phyloP scores from a whole-genome alignment of 306 rosid species.

The Canavalia ensiformis region DNA sequence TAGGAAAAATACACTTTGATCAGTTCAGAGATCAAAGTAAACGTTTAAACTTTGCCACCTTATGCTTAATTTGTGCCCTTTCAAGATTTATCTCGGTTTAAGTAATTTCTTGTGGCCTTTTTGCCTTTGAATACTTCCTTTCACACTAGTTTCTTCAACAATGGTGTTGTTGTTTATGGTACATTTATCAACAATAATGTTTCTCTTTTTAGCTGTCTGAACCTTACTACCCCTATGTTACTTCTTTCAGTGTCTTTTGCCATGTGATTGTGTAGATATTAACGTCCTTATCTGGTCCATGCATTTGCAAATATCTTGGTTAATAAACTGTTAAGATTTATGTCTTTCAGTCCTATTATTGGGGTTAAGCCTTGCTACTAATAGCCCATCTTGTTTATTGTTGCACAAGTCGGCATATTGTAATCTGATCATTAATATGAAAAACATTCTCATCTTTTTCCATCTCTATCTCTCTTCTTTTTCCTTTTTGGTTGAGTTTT shows the following conservation, averaged over 20 bases:
- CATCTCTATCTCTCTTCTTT: not conserved
- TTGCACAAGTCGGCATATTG: not conserved
- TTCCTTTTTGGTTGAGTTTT: not conserved
- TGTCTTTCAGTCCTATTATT: not conserved
- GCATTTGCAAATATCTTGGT: not conserved
- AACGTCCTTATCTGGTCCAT: slow-evolving; percentile 1
- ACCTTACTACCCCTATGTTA: not conserved
- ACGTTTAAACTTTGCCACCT: slow-evolving; percentile 31
- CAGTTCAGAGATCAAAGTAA: slow-evolving; percentile 85
- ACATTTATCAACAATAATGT: not conserved
- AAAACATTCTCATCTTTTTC: not conserved
- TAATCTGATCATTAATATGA: slow-evolving; percentile 7
- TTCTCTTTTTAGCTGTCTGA: slow-evolving; percentile 1
- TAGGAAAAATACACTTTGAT: slow-evolving; percentile 91
- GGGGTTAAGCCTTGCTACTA: slow-evolving; percentile 12
- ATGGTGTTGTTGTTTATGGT: slow-evolving; percentile 9
- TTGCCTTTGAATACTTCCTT: not conserved
- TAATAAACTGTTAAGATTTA: slow-evolving; percentile 6
- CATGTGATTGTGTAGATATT: slow-evolving; percentile 11
- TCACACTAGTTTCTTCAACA: slow-evolving; percentile 8
- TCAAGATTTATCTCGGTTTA: slow-evolving; percentile 2
- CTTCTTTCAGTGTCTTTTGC: slow-evolving; percentile 10
- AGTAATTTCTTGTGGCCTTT: not conserved
- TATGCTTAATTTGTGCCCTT: not conserved
- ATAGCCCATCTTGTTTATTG: slow-evolving; percentile 3